These are phyloP conservation scores for Jacaranda copaia DNA, from an alignment of 257 asterid species.

Conservation along the genomic window DNA sequence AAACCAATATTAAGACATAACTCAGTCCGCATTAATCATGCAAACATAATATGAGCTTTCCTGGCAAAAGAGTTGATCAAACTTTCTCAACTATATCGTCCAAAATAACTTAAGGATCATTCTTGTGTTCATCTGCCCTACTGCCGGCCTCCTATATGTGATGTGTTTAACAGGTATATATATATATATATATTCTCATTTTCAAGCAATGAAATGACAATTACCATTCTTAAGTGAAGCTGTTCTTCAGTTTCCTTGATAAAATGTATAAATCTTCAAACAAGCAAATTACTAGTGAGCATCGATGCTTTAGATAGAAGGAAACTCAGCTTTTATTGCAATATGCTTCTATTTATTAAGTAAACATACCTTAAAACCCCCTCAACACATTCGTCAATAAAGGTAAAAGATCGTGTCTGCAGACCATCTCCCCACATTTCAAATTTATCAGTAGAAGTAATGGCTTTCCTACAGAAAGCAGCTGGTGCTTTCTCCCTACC, in stretches of 20 bases:
- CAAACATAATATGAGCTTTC: no score
- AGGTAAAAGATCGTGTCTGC: constrained; percentile 89
- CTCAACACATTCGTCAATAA: constrained; percentile 90
- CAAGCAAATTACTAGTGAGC: not conserved
- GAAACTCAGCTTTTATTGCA: not conserved
- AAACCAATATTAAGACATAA: no score
- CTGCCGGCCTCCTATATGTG: not conserved
- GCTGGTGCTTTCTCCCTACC: constrained; percentile 96
- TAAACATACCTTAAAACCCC: constrained; percentile 75
- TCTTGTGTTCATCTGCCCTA: not conserved
- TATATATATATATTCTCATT: not conserved
- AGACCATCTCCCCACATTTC: constrained; percentile 97
- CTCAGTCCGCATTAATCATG: no score
- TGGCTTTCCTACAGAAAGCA: constrained; percentile 83
- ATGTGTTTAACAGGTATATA: not conserved
- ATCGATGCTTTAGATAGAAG: not conserved
- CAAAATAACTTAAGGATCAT: no score
- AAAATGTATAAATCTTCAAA: not conserved
- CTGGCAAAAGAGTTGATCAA: no score
- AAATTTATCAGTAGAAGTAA: constrained; percentile 73
- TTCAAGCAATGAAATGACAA: not conserved
- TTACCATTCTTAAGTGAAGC: not conserved
- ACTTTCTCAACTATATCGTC: no score
- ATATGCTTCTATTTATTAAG: not conserved
- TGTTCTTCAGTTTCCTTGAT: not conserved